Evolutionary conservation across 495 filamentous ascomycete genomes (phyloP).

Genomic region (Podospora tetraspora): DNA sequence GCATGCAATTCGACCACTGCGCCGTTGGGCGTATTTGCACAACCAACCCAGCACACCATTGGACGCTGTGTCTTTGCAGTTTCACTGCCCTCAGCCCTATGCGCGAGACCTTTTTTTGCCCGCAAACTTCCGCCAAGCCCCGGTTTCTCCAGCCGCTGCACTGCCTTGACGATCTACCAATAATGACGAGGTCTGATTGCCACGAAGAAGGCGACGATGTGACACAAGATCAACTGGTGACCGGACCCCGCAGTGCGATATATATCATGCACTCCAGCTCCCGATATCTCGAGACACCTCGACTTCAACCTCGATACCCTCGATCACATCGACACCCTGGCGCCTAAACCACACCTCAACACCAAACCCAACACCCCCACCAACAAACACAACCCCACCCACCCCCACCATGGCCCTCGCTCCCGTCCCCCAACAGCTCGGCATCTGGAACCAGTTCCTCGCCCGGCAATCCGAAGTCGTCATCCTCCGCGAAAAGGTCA

Average conservation of each 20-base stretch:
- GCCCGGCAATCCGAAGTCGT: constrained; percentile 43
- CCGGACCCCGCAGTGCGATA: not conserved
- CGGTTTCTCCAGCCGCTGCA: not conserved
- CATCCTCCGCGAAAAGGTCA: constrained; percentile 50
- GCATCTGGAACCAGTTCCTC: constrained; percentile 47
- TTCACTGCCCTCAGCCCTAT: not conserved
- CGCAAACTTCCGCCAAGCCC: not conserved
- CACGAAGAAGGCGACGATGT: not conserved
- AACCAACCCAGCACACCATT: not conserved
- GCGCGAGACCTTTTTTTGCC: not conserved
- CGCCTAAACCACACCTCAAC: not conserved
- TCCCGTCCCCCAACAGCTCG: constrained; percentile 36
- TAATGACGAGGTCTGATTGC: not conserved
- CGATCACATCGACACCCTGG: not conserved
- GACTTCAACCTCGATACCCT: not conserved
- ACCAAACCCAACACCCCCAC: not conserved
- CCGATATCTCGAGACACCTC: too few relatives aligned
- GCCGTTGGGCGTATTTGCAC: not conserved
- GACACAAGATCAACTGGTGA: not conserved
- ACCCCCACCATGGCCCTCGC: constrained; percentile 19
- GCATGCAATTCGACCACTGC: not conserved
- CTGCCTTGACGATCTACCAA: not conserved
- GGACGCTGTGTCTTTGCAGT: not conserved
- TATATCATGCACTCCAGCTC: not conserved
- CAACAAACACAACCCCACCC: not conserved